phyloP scores from a whole-genome alignment of 768 basidiomycete species.

The Asterophora parasitica region DNA sequence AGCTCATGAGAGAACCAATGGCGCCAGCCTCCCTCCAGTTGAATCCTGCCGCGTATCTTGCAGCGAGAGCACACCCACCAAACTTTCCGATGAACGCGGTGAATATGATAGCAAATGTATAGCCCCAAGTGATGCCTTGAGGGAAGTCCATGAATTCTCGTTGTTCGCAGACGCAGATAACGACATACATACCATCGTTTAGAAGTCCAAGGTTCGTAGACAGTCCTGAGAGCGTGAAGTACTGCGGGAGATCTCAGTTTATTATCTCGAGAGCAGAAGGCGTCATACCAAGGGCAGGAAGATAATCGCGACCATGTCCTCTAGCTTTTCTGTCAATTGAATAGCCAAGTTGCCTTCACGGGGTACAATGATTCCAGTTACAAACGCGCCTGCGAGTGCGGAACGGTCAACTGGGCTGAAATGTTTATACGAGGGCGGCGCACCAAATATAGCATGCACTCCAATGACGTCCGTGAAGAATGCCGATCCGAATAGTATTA shows the following conservation, averaged over 20 bases:
- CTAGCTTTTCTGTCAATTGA: conserved; percentile 89
- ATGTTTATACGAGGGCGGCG: conserved; percentile 3
- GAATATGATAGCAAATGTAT: conserved; percentile 70
- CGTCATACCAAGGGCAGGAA: conserved; percentile 73
- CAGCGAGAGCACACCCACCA: conserved; percentile 72
- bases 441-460: conserved; percentile 87
- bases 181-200: conserved; percentile 33
- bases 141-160: neutral
- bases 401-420: neutral
- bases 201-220: conserved; percentile 85
- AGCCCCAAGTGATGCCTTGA: conserved; percentile 81
- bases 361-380: conserved; percentile 79
- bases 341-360: conserved; percentile 85
- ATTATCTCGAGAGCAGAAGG: neutral
- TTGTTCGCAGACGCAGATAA: neutral
- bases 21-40: conserved; percentile 75
- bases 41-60: conserved; percentile 64
- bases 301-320: conserved; percentile 88
- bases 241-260: conserved; percentile 37
- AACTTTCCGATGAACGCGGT: conserved; percentile 90
- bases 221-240: conserved; percentile 90
- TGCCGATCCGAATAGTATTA: conserved; percentile 78
- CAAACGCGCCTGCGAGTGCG: conserved; percentile 62
- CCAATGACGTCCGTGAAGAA: conserved; percentile 95
- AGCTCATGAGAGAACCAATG: conserved; percentile 91